Conservation (phyloP, 208 protist species). For the Tritrichomonas foetus region DNA sequence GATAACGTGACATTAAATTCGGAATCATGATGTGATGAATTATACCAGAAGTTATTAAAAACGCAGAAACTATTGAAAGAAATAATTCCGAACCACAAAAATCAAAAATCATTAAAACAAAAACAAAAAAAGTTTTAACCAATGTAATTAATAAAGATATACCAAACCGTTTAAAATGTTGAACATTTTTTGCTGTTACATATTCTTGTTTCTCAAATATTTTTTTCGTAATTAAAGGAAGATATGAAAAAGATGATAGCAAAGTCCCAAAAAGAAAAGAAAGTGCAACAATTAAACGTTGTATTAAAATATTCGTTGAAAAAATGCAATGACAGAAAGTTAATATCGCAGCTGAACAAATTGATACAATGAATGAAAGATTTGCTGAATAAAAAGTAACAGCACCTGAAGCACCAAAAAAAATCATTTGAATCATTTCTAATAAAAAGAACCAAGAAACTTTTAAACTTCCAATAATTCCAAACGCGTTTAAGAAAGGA, state of each 20-base stretch:
- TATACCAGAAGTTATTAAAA: not conserved
- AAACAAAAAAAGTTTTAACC: not conserved
- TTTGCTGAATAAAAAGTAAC: not conserved
- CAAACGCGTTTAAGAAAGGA: not conserved
- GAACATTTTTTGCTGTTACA: not conserved
- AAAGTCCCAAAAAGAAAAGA: not conserved
- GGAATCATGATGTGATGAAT: not conserved
- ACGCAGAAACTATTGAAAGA: not conserved
- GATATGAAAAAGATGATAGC: not conserved
- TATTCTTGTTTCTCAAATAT: not conserved
- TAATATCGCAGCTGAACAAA: not conserved
- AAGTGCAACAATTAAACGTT: not conserved
- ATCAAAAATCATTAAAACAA: not conserved
- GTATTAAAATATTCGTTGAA: not conserved
- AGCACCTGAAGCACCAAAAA: not conserved
- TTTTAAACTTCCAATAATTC: not conserved
- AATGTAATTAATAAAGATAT: not conserved
- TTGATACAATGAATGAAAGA: not conserved
- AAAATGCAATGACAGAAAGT: not conserved
- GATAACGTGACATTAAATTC: not conserved
- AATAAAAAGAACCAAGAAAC: not conserved
- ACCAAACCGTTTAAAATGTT: not conserved
- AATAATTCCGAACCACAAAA: not conserved
- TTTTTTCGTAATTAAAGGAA: not conserved
- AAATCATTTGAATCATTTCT: not conserved